Conservation (phyloP, 1,139 yeast species). For the Saccharomyces pastorianus region DNA sequence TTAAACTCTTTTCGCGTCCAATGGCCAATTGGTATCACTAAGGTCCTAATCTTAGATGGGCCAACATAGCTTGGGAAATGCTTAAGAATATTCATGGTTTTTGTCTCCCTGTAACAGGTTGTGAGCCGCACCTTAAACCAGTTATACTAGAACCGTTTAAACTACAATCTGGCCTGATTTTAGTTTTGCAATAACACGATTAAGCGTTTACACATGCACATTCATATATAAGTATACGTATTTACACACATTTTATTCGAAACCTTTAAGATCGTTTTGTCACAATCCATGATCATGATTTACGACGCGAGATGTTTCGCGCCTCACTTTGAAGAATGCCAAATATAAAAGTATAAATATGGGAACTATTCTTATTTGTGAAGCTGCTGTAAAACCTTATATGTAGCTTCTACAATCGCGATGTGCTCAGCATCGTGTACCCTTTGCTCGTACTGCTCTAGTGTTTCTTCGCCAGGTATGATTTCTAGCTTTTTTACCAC, state of each 20-base stretch:
- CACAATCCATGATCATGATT: not conserved
- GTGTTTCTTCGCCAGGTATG: slow-evolving; percentile 52
- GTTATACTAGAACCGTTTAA: not conserved
- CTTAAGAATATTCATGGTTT: slow-evolving; percentile 10
- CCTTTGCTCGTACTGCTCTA: slow-evolving; percentile 71
- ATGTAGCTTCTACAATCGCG: slow-evolving; percentile 89
- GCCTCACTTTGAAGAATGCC: not conserved
- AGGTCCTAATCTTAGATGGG: slow-evolving; percentile 60
- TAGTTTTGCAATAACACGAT: not conserved
- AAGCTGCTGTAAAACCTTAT: slow-evolving; percentile 35
- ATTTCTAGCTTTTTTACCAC: slow-evolving; percentile 71
- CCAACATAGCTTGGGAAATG: slow-evolving; percentile 26
- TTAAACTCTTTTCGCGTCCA: slow-evolving; percentile 44
- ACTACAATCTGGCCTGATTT: not conserved
- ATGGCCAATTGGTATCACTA: slow-evolving; percentile 65
- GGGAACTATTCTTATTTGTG: not conserved
- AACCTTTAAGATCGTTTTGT: not conserved
- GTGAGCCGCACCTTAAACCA: not conserved
- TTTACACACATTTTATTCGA: not conserved
- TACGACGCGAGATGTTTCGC: not conserved
- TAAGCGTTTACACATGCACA: not conserved
- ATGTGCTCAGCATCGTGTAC: slow-evolving; percentile 81
- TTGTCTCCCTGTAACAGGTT: not conserved
- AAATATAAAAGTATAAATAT: not conserved
- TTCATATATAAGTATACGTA: not conserved